Evolutionary conservation across 805 yeast genomes (phyloP), one percentile per base, ranked within the genome.

Genomic region (Helenozyma baotianmanensis): DNA sequence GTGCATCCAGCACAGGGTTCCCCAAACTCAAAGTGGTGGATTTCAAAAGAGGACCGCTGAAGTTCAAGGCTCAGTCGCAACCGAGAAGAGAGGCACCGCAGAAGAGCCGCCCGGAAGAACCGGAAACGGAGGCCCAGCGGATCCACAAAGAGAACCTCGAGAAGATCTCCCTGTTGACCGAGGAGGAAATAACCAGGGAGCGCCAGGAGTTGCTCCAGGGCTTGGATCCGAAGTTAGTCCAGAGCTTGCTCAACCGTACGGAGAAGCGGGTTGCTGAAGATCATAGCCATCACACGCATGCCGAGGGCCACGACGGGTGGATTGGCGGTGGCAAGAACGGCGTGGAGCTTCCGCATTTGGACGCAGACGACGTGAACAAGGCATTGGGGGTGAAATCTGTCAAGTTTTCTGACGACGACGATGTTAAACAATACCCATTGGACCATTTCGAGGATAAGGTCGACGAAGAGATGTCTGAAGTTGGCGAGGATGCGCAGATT

Each of bases 111-210:
- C 7, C 14, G 11, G 12, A n/a, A n/a, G n/a, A n/a, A 13, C 8
- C 9, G 17, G 13, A 10, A 27, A 30, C 80, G 0, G 94, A 84
- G 45, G 75, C 82, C 0, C 89, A 82, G 43, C 71, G 75, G 50
- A 85, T 88, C 14, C 90, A 86, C 53, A 53, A 72, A 35, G 95
- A 88, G 50, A 89, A 87, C 54, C 55, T 83, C 40, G 74, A 77
- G 23, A 64, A 69, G 25, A 53, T 89, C 35, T 62, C 76, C 23
- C 54, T 59, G 10, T 80, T 88, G 89, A 63, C 80, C 2, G 69
- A 66, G 2, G 80, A 74, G 12, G 87, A 88, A 49, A 71, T 85
- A 22, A 63, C 69, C 21, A 57, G 64, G 28, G 90, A 85, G 43
- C 70, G 76, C 42, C 72, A 74, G 41, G 95, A 86, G 47, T 57